Percentiles rank a stretch among this genome's conserved stretches.
Conservation (phyloP, 805 yeast species). For the Candida corydali region DNA sequence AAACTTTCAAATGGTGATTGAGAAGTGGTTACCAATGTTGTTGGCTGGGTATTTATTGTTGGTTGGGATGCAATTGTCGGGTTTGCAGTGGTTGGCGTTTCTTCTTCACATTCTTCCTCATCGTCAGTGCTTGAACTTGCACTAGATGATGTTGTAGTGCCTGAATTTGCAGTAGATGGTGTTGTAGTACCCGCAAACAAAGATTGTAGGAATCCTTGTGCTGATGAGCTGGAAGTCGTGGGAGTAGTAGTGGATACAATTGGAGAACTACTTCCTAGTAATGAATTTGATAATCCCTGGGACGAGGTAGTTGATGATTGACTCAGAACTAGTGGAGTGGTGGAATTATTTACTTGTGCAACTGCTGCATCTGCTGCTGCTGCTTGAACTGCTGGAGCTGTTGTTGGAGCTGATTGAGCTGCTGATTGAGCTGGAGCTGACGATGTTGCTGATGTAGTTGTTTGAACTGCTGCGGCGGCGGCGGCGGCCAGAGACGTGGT, state of each 20-base stretch:
- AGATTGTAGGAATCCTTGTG: background rate
- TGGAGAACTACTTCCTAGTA: constrained; percentile 7
- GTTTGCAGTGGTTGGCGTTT: background rate
- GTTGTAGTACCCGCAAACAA: constrained; percentile 1
- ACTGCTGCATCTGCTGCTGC: constrained; percentile 9
- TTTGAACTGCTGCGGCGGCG: background rate
- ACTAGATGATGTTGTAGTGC: background rate
- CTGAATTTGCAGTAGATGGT: background rate
- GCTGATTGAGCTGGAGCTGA: too few relatives aligned
- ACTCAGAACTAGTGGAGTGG: background rate
- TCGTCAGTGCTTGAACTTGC: constrained; percentile 5
- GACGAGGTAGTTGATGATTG: background rate
- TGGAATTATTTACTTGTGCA: constrained; percentile 4
- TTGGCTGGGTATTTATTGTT: background rate
- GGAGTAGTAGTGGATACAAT: constrained; percentile 8
- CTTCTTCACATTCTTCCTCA: constrained; percentile 11
- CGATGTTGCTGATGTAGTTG: too few relatives aligned
- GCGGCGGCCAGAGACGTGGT: constrained; percentile 6
- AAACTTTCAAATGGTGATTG: constrained; percentile 1
- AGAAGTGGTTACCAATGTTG: constrained; percentile 1
- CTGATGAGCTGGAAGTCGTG: constrained; percentile 5
- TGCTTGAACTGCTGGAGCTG: too few relatives aligned
- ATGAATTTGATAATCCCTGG: constrained; percentile 5
- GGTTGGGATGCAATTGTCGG: background rate
- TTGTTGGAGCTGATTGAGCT: constrained; percentile 7